Evolutionary conservation across 192 early-diverging fungal species (phyloP).

Genomic region (Podila epicladia): DNA sequence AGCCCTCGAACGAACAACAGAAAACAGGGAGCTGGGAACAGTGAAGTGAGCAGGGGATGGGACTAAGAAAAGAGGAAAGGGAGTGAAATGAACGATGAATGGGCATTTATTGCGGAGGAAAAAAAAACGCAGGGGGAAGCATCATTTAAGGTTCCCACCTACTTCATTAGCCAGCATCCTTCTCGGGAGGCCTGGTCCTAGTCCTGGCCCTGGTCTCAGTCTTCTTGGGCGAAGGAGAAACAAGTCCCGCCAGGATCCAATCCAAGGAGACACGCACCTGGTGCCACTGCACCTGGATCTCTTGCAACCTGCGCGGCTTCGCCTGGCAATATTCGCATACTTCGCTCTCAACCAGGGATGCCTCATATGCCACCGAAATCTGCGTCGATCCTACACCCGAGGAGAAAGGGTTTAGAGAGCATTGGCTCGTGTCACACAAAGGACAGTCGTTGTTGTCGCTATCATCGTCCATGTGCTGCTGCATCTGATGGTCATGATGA

Average conservation of each 20-base stretch:
- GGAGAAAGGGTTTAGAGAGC: neutral
- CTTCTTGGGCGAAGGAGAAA: neutral
- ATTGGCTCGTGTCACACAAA: neutral
- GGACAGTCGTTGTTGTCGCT: neutral
- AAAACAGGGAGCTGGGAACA: neutral
- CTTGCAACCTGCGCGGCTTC: neutral
- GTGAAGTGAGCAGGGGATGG: neutral
- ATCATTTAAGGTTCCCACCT: neutral
- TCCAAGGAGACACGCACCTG: neutral
- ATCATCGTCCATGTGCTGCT: neutral
- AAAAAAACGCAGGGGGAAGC: neutral
- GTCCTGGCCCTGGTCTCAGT: neutral
- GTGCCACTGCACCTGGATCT: neutral
- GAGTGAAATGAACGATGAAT: neutral
- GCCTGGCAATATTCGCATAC: neutral
- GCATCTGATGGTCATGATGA: neutral
- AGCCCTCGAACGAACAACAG: neutral
- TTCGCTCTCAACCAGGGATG: neutral
- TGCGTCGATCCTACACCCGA: neutral
- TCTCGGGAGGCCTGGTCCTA: neutral
- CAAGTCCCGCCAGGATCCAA: neutral
- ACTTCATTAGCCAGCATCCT: neutral
- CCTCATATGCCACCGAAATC: neutral
- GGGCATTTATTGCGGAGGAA: neutral
- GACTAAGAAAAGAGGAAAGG: neutral